These are phyloP conservation scores for Dendrothele bispora DNA, from an alignment of 768 basidiomycete species.

Conservation along the genomic window DNA sequence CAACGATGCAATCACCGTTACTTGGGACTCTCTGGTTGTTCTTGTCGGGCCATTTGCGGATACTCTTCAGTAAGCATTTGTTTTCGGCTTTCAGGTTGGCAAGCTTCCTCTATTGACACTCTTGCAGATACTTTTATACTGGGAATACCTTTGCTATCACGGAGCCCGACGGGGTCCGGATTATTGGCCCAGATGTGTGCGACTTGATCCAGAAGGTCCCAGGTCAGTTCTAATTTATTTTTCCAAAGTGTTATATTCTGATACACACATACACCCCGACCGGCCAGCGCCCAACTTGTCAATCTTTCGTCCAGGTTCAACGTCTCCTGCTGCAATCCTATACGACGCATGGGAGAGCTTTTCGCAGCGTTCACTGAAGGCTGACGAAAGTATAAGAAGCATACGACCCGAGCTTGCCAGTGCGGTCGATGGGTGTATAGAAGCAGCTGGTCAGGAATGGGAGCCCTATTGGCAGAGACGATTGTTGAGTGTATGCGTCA, in stretches of 20 bases:
- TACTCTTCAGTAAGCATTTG: conserved; percentile 66
- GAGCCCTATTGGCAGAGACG: conserved; percentile 88
- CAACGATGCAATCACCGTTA: conserved; percentile 88
- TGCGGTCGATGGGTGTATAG: conserved; percentile 90
- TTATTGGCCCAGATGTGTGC: conserved; percentile 74
- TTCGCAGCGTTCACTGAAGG: conserved; percentile 79
- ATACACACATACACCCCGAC: background rate
- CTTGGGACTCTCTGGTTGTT: conserved; percentile 75
- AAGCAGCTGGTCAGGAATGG: conserved; percentile 92
- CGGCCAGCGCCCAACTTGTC: conserved; percentile 71
- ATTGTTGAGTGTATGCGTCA: conserved; percentile 67
- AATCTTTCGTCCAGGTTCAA: conserved; percentile 91
- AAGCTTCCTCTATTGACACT: too few relatives aligned
- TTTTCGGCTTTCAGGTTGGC: too few relatives aligned
- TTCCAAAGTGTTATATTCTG: conserved; percentile 2
- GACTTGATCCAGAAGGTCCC: conserved; percentile 96
- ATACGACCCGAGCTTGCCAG: conserved; percentile 83
- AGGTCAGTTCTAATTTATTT: conserved; percentile 42
- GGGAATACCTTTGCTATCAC: conserved; percentile 78
- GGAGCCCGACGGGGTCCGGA: conserved; percentile 88
- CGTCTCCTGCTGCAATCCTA: conserved; percentile 86
- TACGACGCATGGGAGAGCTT: conserved; percentile 94
- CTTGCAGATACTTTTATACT: conserved; percentile 83
- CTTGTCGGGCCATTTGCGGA: conserved; percentile 94
- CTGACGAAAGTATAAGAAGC: conserved; percentile 88